Evolutionary conservation across 1,284 basidiomycete species (phyloP), one percentile per base, ranked within the genome.

Genomic region (Anthracocystis setariae): DNA sequence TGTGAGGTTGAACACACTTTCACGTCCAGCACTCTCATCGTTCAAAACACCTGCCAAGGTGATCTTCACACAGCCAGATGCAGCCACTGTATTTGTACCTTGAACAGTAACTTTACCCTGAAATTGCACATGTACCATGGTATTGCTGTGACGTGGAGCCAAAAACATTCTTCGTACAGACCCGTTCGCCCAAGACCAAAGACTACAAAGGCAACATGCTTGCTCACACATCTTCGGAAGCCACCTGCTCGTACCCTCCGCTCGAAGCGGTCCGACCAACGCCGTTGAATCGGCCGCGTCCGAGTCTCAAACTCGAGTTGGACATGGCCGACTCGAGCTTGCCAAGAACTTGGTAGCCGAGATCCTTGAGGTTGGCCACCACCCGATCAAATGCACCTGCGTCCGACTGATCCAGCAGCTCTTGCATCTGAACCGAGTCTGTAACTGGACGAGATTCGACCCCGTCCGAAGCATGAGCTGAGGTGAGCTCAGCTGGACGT

Each of bases 401-500:
- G 53, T 73, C 65, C 7, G 68, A 65, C 5, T 54, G 49, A 32
- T 53, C 58, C 18, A 71, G 51, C 51, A 62, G 15, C 43, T 54
- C 42, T 27, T 71, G 68, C 35, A 71, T 27, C 46, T 66, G 68
- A 8, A 58, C 15, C 5, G 49, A 46, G 23, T 61, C 62, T 8
- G 53, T 35, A 25, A 32, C 18, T 7, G n/a, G 18, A 20, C 27
- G 33, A 18, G 24, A 29, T 24, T 29, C 13, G 23, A 25, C 47
- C 17, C 42, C 46, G 9, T 7, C 25, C 25, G n/a, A 23, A 4
- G 3, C 23, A 3, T n/a, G 13, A 8, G 35, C n/a, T 15, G 46
- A 29, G 7, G 42, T 46, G 10, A 76, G 64, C 32, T 73, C 55
- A 12, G 49, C 33, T 1, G 84, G 84, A 23, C 77, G 60, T 42